Evolutionary conservation across 1,284 basidiomycete genomes (phyloP).

Genomic region (Naganishia sp.): DNA sequence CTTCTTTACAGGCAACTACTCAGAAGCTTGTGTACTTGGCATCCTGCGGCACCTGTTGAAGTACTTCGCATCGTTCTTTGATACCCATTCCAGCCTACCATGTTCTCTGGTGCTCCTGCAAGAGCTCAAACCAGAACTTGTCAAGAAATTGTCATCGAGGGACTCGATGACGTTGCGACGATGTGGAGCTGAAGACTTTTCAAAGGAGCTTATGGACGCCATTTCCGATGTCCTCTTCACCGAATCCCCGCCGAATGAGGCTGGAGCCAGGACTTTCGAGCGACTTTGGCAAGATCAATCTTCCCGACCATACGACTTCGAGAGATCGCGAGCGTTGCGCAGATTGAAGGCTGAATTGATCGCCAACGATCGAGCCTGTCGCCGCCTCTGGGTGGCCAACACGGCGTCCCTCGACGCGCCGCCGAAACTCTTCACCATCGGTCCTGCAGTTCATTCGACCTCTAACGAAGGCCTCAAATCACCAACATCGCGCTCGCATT

Average conservation of each 20-base stretch:
- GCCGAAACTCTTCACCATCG: slow-evolving; percentile 13
- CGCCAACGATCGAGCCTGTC: slow-evolving; percentile 26
- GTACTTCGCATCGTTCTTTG: slow-evolving; percentile 19
- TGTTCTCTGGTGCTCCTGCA: slow-evolving; percentile 28
- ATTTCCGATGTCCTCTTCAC: slow-evolving; percentile 7
- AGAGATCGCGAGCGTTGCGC: slow-evolving; percentile 9
- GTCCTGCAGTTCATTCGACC: slow-evolving; percentile 4
- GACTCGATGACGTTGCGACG: slow-evolving; percentile 15
- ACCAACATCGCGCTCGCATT: not conserved
- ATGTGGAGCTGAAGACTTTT: slow-evolving; percentile 16
- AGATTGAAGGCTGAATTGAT: slow-evolving; percentile 30
- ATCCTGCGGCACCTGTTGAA: slow-evolving; percentile 29
- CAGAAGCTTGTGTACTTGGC: slow-evolving; percentile 9
- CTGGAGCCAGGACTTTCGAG: slow-evolving; percentile 5
- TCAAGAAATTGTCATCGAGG: not conserved
- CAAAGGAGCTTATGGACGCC: slow-evolving; percentile 2
- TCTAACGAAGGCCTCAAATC: not conserved
- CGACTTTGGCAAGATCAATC: slow-evolving; percentile 21
- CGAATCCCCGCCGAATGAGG: slow-evolving; percentile 9
- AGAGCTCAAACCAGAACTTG: slow-evolving; percentile 15
- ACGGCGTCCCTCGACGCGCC: not conserved
- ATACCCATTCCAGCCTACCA: not conserved
- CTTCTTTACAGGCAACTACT: slow-evolving; percentile 25
- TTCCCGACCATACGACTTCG: slow-evolving; percentile 1
- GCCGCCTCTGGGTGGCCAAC: not conserved